Evolutionary conservation across 345 rosid genomes (phyloP).

Genomic region (Eucalyptus pauciflora): DNA sequence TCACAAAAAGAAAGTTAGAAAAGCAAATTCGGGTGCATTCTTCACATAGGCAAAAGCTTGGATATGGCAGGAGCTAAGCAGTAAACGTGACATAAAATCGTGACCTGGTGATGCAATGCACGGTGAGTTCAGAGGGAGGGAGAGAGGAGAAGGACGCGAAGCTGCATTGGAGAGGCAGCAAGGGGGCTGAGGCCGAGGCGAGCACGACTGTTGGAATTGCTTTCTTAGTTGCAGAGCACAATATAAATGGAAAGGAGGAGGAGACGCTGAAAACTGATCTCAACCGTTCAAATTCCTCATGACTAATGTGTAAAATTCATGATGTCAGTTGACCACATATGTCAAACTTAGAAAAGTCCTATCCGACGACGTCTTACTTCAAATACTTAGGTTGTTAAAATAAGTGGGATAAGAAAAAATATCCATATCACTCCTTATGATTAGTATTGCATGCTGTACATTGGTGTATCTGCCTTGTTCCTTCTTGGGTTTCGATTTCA

Average conservation of each 20-base stretch:
- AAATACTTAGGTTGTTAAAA: not conserved
- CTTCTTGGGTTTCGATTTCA: not conserved
- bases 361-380: not conserved
- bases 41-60: not conserved
- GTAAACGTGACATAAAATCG: not conserved
- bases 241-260: not conserved
- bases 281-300: not conserved
- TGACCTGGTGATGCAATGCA: not conserved
- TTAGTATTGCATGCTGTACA: not conserved
- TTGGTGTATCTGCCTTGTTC: not conserved
- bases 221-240: not conserved
- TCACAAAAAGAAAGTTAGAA: not conserved
- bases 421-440: not conserved
- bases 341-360: not conserved
- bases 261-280: not conserved
- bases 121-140: not conserved
- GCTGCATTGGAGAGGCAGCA: not conserved
- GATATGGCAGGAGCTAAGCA: not conserved
- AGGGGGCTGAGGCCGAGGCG: not conserved
- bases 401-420: not conserved
- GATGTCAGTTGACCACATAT: not conserved
- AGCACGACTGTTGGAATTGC: not conserved
- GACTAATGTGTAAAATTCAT: not conserved
- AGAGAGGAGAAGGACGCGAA: not conserved
- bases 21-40: not conserved